Conservation (phyloP, 192 early-diverging fungal species). For the Mortierella alpina region DNA sequence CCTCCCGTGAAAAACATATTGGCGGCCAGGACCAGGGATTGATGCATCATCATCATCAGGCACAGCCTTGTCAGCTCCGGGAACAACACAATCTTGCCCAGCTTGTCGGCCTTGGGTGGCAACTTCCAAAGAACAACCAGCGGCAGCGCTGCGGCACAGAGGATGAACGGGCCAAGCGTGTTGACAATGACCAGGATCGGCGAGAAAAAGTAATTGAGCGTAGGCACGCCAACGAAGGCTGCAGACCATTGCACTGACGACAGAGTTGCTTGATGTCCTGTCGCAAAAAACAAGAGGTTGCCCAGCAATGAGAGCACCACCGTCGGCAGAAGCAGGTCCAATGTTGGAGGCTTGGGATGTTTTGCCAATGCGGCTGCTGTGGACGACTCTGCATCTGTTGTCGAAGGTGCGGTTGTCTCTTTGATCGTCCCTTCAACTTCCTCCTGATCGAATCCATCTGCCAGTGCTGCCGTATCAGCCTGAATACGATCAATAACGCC, state of each 20-base stretch:
- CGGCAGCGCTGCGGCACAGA: constrained; percentile 65
- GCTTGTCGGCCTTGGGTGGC: constrained; percentile 41
- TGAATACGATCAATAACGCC: constrained; percentile 14
- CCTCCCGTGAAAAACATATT: constrained; percentile 70
- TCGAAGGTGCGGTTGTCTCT: constrained; percentile 3
- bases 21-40: constrained; percentile 55
- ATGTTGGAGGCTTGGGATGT: constrained; percentile 14
- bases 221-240: constrained; percentile 85
- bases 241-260: constrained; percentile 92
- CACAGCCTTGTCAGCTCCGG: constrained; percentile 56
- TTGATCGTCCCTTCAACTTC: background rate
- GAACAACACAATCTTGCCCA: constrained; percentile 56
- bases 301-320: constrained; percentile 64
- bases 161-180: constrained; percentile 73
- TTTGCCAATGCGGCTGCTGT: constrained; percentile 5
- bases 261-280: constrained; percentile 92
- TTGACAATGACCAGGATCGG: constrained; percentile 81
- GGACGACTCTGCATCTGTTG: constrained; percentile 4
- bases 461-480: constrained; percentile 13
- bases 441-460: background rate
- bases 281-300: constrained; percentile 83
- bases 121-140: constrained; percentile 69
- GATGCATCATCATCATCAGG: constrained; percentile 61
- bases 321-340: constrained; percentile 54
- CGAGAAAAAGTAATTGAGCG: constrained; percentile 75